Evolutionary conservation across 1,284 basidiomycete genomes (phyloP).

Genomic region (Irpex rosettiformis): DNA sequence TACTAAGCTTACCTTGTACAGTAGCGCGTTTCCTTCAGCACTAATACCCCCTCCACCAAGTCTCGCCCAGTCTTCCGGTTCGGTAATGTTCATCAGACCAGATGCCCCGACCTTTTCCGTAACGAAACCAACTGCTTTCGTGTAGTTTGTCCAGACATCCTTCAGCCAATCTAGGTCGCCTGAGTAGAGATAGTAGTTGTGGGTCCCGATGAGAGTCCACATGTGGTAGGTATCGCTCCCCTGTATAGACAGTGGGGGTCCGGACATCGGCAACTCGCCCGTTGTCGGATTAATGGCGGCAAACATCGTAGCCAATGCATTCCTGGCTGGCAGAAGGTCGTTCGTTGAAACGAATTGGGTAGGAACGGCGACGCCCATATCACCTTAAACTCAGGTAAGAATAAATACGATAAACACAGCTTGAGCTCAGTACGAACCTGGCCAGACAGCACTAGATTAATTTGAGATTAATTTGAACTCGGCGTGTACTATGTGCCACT

Average conservation of each 20-base stretch:
- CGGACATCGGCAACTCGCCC: constrained; percentile 54
- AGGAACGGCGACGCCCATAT: constrained; percentile 63
- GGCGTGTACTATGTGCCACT: background rate
- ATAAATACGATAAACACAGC: background rate
- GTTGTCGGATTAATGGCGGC: constrained; percentile 46
- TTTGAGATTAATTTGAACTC: background rate
- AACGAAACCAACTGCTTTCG: constrained; percentile 43
- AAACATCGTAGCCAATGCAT: constrained; percentile 59
- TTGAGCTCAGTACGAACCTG: constrained; percentile 29
- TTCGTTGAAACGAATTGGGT: constrained; percentile 59
- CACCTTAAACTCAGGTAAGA: constrained; percentile 31
- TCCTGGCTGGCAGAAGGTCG: constrained; percentile 50
- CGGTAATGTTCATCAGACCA: constrained; percentile 46
- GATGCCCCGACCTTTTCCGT: constrained; percentile 40
- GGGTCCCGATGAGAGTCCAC: constrained; percentile 44
- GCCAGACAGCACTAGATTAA: constrained; percentile 50
- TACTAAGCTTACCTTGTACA: constrained; percentile 45
- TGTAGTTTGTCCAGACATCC: constrained; percentile 48
- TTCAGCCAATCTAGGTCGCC: constrained; percentile 43
- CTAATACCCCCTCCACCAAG: constrained; percentile 45
- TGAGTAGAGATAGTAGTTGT: constrained; percentile 44
- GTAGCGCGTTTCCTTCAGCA: constrained; percentile 45
- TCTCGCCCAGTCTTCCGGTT: constrained; percentile 48
- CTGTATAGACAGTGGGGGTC: constrained; percentile 51
- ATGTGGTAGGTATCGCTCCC: constrained; percentile 42